Evolutionary conservation across 2,329 filamentous ascomycete genomes (phyloP).

Genomic region (Ceratocystis lukuohia): DNA sequence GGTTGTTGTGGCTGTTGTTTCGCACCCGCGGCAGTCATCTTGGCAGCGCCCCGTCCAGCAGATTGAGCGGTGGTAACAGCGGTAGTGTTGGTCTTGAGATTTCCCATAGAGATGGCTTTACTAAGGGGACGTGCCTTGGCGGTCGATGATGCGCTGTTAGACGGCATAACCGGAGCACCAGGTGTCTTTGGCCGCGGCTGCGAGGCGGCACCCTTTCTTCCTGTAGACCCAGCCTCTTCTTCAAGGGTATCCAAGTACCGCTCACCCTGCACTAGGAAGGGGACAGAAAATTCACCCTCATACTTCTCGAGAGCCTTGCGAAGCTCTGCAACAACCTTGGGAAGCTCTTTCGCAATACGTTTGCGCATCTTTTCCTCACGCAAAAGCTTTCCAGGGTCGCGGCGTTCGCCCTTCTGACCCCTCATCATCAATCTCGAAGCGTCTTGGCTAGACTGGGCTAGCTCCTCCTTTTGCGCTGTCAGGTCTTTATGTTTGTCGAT

Average conservation of each 20-base stretch:
- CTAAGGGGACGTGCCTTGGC: constrained; percentile 27
- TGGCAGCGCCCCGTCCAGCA: constrained; percentile 33
- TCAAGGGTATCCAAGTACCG: constrained; percentile 81
- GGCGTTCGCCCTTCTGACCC: constrained; percentile 82
- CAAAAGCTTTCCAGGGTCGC: constrained; percentile 84
- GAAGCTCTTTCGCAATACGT: constrained; percentile 87
- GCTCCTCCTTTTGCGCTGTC: constrained; percentile 72
- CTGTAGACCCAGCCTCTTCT: constrained; percentile 34
- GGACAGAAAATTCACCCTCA: constrained; percentile 87
- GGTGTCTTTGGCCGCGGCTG: constrained; percentile 31
- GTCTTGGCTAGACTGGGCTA: constrained; percentile 84
- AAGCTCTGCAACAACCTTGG: constrained; percentile 78
- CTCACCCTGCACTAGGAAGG: constrained; percentile 86
- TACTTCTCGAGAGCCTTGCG: constrained; percentile 68
- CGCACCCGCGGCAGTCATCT: constrained; percentile 37
- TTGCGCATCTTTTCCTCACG: constrained; percentile 98
- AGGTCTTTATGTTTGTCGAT: constrained; percentile 74
- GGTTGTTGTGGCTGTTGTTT: constrained; percentile 24
- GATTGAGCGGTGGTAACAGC: constrained; percentile 17
- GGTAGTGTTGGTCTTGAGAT: constrained; percentile 11
- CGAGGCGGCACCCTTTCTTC: constrained; percentile 38
- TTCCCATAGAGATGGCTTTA: constrained; percentile 21
- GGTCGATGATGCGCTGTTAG: constrained; percentile 40
- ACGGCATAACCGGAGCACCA: constrained; percentile 54
- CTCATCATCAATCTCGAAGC: constrained; percentile 85